Base-by-base conservation (phyloP, 2,329 filamentous ascomycete genomes). In the Teratosphaeria gauchensis region DNA sequence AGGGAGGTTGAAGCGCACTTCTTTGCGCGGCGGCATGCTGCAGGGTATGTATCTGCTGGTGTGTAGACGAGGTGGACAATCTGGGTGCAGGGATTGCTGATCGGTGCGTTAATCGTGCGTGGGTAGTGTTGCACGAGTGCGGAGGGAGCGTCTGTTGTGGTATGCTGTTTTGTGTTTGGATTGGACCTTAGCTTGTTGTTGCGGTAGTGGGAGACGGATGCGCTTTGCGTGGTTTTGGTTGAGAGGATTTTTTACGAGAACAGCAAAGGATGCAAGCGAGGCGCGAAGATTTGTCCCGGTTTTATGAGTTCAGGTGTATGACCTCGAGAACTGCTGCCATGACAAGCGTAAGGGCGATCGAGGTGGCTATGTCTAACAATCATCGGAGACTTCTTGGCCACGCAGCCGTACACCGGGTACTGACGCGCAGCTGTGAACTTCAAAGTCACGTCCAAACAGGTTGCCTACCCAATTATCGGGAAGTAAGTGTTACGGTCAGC, bases 11-110 rank as follows among this genome's bases (percentile, higher is more conserved):
- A 53, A 53, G 52, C 52, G 52, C 4, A 53, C 52, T 35, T 31
- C 28, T 53, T 53, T 28, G 52, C 52, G 52, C 52, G 52, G 52
- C 52, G 52, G 52, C 52, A 53, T 53, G 42, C 42, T 48, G 42
- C 42, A 48, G 42, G 8, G n/a, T 21, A 48, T 48, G 42, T 48
- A 48, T 48, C 42, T 48, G 42, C 42, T 16, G 42, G 16, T 21
- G 16, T 48, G 42, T 21, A 6, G 11, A 16, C 5, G 19, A 48
- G 42, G 16, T n/a, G 42, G 35, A 21, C 19, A 16, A 48, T 21
- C n/a, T 46, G 42, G 42, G n/a, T 21, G 42, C n/a, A 9, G 42
- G 19, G 42, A 21, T 28, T 42, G 42, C 42, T 5, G 42, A 48
- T 48, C 42, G 42, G 21, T 48, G 42, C 42, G 42, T 48, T 48